Evolutionary conservation across 2,329 filamentous ascomycete species (phyloP).

Genomic region (Sclerotinia borealis): DNA sequence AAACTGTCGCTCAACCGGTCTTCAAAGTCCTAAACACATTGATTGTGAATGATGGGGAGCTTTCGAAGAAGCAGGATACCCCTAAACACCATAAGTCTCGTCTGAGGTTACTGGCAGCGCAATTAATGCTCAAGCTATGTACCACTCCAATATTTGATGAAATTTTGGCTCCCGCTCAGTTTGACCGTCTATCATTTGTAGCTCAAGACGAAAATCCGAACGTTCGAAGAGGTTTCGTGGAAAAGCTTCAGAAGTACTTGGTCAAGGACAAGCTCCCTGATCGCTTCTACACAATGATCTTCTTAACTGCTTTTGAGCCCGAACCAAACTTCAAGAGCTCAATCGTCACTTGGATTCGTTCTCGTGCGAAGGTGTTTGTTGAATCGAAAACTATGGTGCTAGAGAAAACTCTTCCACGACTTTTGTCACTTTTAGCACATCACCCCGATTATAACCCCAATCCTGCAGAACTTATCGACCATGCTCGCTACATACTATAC

Average conservation of each 20-base stretch:
- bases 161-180: slow-evolving; percentile 63
- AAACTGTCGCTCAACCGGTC: slow-evolving; percentile 59
- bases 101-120: slow-evolving; percentile 76
- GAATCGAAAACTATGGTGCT: slow-evolving; percentile 58
- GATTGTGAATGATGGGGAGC: slow-evolving; percentile 69
- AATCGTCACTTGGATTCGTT: slow-evolving; percentile 83
- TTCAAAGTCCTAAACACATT: slow-evolving; percentile 75
- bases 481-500: slow-evolving; percentile 83
- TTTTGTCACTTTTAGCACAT: slow-evolving; percentile 84
- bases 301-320: slow-evolving; percentile 88
- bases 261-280: slow-evolving; percentile 62
- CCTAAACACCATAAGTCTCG: slow-evolving; percentile 72
- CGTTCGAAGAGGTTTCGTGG: slow-evolving; percentile 73
- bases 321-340: slow-evolving; percentile 63
- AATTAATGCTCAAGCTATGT: slow-evolving; percentile 78
- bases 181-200: slow-evolving; percentile 75
- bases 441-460: slow-evolving; percentile 79
- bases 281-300: slow-evolving; percentile 85
- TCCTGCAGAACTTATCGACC: slow-evolving; percentile 66
- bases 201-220: slow-evolving; percentile 69
- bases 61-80: slow-evolving; percentile 69
- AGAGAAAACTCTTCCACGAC: slow-evolving; percentile 73
- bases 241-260: slow-evolving; percentile 86
- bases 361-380: slow-evolving; percentile 62
- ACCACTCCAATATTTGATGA: slow-evolving; percentile 70